phyloP scores from a whole-genome alignment of 805 yeast genomes.

The Myxozyma monticola region DNA sequence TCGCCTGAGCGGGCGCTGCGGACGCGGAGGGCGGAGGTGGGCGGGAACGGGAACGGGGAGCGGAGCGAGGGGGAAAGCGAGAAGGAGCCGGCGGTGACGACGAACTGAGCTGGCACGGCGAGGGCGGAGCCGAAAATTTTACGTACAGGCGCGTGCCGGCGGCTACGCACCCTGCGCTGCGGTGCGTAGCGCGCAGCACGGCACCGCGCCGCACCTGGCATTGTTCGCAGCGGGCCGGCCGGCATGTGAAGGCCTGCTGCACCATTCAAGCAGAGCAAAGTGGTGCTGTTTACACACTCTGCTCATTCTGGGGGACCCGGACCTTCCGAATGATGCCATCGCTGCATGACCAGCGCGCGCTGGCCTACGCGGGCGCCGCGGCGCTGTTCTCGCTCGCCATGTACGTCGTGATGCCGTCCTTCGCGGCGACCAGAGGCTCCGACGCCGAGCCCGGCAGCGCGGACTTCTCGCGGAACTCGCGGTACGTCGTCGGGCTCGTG shows the following conservation, averaged over 20 bases:
- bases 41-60: constrained; percentile 2
- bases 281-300: too few species aligned
- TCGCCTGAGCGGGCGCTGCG: too few species aligned
- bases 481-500: constrained; percentile 73
- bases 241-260: too few species aligned
- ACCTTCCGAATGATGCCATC: constrained; percentile 6
- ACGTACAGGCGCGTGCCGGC: constrained; percentile 4
- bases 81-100: constrained; percentile 3
- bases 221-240: too few species aligned
- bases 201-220: too few species aligned
- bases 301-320: background rate
- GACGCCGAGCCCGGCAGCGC: constrained; percentile 5
- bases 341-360: constrained; percentile 11
- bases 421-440: constrained; percentile 4
- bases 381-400: constrained; percentile 32
- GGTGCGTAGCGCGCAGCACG: constrained; percentile 8
- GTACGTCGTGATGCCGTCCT: constrained; percentile 40
- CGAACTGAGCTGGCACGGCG: too few species aligned
- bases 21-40: too few species aligned
- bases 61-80: constrained; percentile 1
- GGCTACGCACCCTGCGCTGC: background rate
- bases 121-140: constrained; percentile 6
- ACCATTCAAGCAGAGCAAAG: too few species aligned
- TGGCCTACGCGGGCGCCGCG: constrained; percentile 15
- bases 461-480: constrained; percentile 18